Evolutionary conservation across 2,329 filamentous ascomycete genomes (phyloP).

Genomic region (Colletotrichum sp.): DNA sequence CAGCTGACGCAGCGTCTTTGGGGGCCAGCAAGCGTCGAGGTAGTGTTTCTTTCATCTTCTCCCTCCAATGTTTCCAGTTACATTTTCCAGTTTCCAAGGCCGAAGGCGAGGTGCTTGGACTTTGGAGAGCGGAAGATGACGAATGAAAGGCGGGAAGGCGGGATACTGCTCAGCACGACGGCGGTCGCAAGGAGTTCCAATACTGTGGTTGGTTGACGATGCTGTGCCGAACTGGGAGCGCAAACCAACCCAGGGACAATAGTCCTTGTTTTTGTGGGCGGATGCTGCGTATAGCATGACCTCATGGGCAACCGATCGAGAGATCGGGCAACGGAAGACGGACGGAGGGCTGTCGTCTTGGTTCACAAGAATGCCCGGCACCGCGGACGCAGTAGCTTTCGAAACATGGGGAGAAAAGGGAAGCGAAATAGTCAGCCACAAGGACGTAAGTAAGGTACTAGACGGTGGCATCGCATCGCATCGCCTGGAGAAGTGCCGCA

Average conservation of each 20-base stretch:
- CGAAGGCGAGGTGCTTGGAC: background rate
- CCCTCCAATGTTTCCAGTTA: background rate
- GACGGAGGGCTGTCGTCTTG: background rate
- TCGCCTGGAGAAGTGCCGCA: conserved; percentile 2
- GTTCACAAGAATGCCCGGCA: background rate
- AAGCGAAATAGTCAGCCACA: conserved; percentile 2
- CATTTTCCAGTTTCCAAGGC: background rate
- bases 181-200: background rate
- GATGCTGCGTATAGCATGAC: background rate
- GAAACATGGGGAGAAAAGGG: background rate
- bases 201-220: background rate
- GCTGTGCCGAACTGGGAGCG: background rate
- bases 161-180: background rate
- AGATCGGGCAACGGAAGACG: background rate
- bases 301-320: background rate
- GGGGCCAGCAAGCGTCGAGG: background rate
- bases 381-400: background rate
- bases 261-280: background rate
- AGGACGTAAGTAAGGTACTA: background rate
- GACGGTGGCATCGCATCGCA: background rate
- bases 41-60: background rate
- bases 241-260: background rate
- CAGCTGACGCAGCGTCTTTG: conserved; percentile 7
- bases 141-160: background rate
- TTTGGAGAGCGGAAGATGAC: background rate